Evolutionary conservation across 2,329 filamentous ascomycete species (phyloP).

Genomic region (Stemphylium vesicarium): DNA sequence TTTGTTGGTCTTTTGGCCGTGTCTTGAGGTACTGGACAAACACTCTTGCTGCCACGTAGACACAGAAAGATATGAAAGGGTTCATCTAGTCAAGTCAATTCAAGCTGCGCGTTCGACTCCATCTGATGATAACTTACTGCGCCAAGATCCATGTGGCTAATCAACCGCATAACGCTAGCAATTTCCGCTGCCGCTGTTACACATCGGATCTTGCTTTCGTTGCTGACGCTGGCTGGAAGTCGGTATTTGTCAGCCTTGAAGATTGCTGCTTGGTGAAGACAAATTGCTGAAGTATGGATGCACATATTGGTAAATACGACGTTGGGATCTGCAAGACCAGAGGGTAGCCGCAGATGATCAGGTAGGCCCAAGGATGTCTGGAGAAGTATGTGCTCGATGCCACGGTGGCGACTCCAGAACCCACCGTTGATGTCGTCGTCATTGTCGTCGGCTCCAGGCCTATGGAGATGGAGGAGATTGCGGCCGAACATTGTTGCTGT

Average conservation of each 20-base stretch:
- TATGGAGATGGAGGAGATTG: constrained; percentile 89
- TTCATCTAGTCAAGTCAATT: constrained; percentile 72
- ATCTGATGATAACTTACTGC: constrained; percentile 63
- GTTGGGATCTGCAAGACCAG: constrained; percentile 77
- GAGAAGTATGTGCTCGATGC: constrained; percentile 87
- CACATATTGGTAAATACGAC: constrained; percentile 96
- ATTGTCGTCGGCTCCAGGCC: constrained; percentile 78
- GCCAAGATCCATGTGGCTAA: constrained; percentile 86
- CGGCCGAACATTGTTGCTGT: constrained; percentile 91
- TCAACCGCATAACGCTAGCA: constrained; percentile 92
- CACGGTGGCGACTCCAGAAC: constrained; percentile 93
- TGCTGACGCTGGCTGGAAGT: constrained; percentile 75
- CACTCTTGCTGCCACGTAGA: constrained; percentile 93
- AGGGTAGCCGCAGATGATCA: constrained; percentile 76
- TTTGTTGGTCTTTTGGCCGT: constrained; percentile 81
- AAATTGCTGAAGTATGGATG: constrained; percentile 95
- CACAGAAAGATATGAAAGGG: constrained; percentile 91
- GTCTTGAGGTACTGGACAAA: constrained; percentile 98
- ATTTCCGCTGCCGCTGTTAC: constrained; percentile 94
- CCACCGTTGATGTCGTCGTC: constrained; percentile 89
- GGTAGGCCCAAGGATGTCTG: constrained; percentile 88
- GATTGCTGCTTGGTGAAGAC: constrained; percentile 96
- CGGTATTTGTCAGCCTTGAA: constrained; percentile 94
- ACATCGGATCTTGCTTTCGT: constrained; percentile 91
- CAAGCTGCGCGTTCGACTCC: neutral